These are phyloP conservation scores for Auriscalpium orientale DNA, from an alignment of 768 basidiomycete species.

Conservation along the genomic window DNA sequence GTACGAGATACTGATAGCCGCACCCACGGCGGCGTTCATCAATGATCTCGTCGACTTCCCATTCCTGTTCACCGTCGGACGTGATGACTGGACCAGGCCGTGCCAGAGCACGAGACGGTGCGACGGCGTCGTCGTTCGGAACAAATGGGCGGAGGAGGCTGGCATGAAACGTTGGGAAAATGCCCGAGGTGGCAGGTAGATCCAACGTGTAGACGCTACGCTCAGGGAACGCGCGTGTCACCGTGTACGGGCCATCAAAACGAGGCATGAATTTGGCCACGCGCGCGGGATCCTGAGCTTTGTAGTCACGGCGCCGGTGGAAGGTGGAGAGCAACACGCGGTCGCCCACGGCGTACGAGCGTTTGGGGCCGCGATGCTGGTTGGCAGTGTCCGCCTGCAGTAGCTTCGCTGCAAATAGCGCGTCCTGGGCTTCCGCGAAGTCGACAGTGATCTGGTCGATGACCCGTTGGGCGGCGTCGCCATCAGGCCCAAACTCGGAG, in stretches of 20 bases:
- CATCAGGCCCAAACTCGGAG: neutral
- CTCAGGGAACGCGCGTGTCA: slow-evolving; percentile 12
- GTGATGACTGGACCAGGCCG: neutral
- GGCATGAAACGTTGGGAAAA: neutral
- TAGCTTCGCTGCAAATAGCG: slow-evolving; percentile 23
- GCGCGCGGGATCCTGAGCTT: slow-evolving; percentile 15
- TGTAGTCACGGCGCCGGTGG: slow-evolving; percentile 22
- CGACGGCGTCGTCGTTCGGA: too few relatives aligned
- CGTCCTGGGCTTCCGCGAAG: slow-evolving; percentile 26
- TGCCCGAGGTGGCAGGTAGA: neutral
- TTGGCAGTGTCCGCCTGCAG: slow-evolving; percentile 23
- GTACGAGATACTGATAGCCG: neutral
- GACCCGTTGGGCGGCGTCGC: neutral
- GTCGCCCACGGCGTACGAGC: slow-evolving; percentile 24
- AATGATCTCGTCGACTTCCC: neutral
- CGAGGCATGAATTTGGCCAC: slow-evolving; percentile 37
- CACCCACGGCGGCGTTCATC: neutral
- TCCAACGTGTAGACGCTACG: slow-evolving; percentile 12
- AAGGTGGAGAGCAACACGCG: slow-evolving; percentile 29
- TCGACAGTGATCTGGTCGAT: slow-evolving; percentile 3
- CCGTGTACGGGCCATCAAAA: slow-evolving; percentile 23
- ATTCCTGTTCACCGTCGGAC: neutral
- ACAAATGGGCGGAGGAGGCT: neutral
- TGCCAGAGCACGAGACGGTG: neutral
- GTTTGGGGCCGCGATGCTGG: slow-evolving; percentile 15